Base-by-base conservation (phyloP, 2,329 filamentous ascomycete species). In the Aspergillus pseudonomiae region DNA sequence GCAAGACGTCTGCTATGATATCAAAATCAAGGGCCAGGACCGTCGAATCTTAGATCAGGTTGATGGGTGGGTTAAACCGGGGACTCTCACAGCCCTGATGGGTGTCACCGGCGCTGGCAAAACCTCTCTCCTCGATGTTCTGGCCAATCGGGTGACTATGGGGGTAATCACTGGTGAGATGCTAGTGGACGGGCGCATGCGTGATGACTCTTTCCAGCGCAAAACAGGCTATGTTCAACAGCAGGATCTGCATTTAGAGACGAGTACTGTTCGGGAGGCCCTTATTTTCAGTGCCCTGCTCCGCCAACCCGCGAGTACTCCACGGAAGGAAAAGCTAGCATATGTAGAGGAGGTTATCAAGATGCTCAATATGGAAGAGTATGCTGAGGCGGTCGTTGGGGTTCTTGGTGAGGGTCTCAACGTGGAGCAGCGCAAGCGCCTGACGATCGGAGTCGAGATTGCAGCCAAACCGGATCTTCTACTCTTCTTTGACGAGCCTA, bases 381-480 rank as follows among this genome's bases (percentile, higher is more conserved):
- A 94, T 69, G 92, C 93, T 9, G 92, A 96, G 73, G 93, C 93
- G 12, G 85, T 96, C 43, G 92, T 97, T 57, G 94, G 93, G 82
- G 88, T 94, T 21, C 90, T 92, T 2, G 93, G 93, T 59, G 91
- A 94, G 80, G 93, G 83, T 74, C 77, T 86, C 53, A 85, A 85
- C 61, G 83, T 86, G 11, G 86, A 89, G 73, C 86, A 89, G 73
- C 82, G 86, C 26, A 89, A 89, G 72, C 90, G 92, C 66, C 83
- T 97, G 6, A 97, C 93, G 0, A 96, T 97, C 67, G 94, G 93
- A 76, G 93, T 97, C 16, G 94, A 97, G 75, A 85, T 97, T 30
- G 94, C 92, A 34, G 94, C 94, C 6, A 96, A 95, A 80, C 94
- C 94, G 6, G 89, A 91, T 45, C 84, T 97, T 58, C 83, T 97